phyloP scores from a whole-genome alignment of 2,329 filamentous ascomycete species.

The Ilyonectria robusta region DNA sequence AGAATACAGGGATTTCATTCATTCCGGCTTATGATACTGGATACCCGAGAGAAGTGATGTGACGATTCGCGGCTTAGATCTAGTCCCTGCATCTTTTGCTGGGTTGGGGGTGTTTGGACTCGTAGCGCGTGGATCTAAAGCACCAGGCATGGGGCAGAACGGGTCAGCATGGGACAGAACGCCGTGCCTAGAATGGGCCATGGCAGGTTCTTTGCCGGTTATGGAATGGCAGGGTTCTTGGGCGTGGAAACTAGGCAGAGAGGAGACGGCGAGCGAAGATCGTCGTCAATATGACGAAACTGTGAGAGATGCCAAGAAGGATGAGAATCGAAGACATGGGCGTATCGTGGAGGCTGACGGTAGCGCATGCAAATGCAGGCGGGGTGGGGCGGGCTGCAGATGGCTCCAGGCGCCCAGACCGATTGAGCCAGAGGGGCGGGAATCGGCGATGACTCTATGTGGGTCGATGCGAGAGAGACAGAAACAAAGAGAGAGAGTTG shows the following conservation, averaged over 20 bases:
- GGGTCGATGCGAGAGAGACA: slow-evolving; percentile 19
- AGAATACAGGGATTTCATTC: slow-evolving; percentile 33
- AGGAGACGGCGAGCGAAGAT: slow-evolving; percentile 20
- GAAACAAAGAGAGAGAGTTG: not conserved
- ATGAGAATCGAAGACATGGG: slow-evolving; percentile 16
- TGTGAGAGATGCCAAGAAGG: slow-evolving; percentile 14
- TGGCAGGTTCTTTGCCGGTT: slow-evolving; percentile 11
- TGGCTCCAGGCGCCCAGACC: slow-evolving; percentile 23
- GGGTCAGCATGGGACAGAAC: slow-evolving; percentile 8
- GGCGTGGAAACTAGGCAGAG: not conserved
- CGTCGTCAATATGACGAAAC: slow-evolving; percentile 28
- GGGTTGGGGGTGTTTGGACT: slow-evolving; percentile 12
- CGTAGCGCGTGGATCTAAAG: not conserved
- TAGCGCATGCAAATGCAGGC: slow-evolving; percentile 21
- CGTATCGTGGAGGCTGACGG: slow-evolving; percentile 27
- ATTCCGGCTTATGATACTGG: slow-evolving; percentile 27
- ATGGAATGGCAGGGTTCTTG: slow-evolving; percentile 3
- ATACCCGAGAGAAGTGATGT: slow-evolving; percentile 30
- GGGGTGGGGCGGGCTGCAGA: slow-evolving; percentile 20
- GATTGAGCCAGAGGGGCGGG: slow-evolving; percentile 28
- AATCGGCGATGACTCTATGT: slow-evolving; percentile 13
- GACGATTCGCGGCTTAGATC: slow-evolving; percentile 32
- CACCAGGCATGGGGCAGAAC: not conserved
- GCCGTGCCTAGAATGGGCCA: not conserved
- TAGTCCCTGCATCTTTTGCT: slow-evolving; percentile 30